Percentiles rank a stretch among this genome's conserved stretches.
These are phyloP conservation scores for Podaxis sp. DNA, from an alignment of 768 basidiomycete species.

Conservation along the genomic window DNA sequence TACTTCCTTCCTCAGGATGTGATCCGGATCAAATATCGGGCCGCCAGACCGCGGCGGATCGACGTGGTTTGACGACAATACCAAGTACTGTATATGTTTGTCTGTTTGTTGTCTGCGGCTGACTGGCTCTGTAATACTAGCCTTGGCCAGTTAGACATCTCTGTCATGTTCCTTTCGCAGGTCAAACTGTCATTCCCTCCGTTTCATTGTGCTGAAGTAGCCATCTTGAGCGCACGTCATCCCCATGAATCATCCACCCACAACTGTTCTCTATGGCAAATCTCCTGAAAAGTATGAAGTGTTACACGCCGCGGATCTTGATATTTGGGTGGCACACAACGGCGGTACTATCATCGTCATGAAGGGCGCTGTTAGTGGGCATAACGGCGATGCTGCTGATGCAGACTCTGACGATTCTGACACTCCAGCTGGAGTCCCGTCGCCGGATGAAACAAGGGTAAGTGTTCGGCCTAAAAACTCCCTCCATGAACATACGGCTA, in stretches of 20 bases:
- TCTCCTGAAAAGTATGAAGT: background rate
- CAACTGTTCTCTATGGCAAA: background rate
- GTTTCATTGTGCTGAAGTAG: constrained; percentile 2
- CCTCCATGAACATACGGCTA: background rate
- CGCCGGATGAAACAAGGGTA: constrained; percentile 9
- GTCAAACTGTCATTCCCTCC: constrained; percentile 6
- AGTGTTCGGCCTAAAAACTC: background rate
- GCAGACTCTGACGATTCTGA: background rate
- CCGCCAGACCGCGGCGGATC: constrained; percentile 7
- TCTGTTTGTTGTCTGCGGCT: constrained; percentile 11
- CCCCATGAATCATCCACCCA: background rate
- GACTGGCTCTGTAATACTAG: background rate
- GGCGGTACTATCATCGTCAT: constrained; percentile 7
- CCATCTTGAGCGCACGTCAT: background rate
- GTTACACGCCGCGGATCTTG: constrained; percentile 9
- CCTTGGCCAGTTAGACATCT: background rate
- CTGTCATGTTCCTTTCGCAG: background rate
- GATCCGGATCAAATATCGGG: background rate
- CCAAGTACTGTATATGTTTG: background rate
- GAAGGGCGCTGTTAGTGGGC: background rate
- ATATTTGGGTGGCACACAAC: constrained; percentile 13
- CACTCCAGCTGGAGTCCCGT: background rate
- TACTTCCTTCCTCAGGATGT: background rate
- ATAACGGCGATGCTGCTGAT: background rate
- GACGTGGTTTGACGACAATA: background rate